Evolutionary conservation across 2,329 filamentous ascomycete species (phyloP), one percentile per base, ranked within the genome.

Genomic region (Acrocalymma vagum): DNA sequence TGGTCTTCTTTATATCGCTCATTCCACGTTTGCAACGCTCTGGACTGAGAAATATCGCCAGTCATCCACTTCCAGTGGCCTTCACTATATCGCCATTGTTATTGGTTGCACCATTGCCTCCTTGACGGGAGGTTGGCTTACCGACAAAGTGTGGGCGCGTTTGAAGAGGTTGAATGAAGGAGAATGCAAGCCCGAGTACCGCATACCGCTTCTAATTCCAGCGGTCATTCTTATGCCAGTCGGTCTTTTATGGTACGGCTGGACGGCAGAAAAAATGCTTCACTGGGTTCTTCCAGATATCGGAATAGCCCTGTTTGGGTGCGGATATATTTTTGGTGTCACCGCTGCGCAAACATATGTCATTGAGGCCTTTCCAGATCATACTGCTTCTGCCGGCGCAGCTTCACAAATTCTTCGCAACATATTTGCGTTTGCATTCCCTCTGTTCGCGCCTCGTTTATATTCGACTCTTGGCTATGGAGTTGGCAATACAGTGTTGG

Each of bases 361-460:
- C 4, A 76, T 86, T 29, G 83, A 87, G 32, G 74, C 76, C 3
- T 85, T 78, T 53, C 70, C 72, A 0, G 63, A 74, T 37, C 81
- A 84, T 49, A 80, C 83, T 2, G 84, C 84, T 1, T 82, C 78
- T 7, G 48, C 57, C 6, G 2, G 82, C 82, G 4, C 83, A 78
- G n/a, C 84, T 79, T 42, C 44, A 5, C 42, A 44, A 22, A 39
- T 60, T 13, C 35, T 59, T 8, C 42, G 50, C 2, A 55, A 54
- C 21, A 15, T 56, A 2, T 41, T 57, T 26, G 58, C 49, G 9
- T 60, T 57, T 29, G 40, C 40, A 5, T 53, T 74, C 41, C 72
- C 72, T 1, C 50, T 74, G 14, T 66, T 68, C 23, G 66, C 64
- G 13, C 65, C 62, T 5, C 47, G 57, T 4, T 34, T 74, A 45